phyloP scores from a whole-genome alignment of 768 basidiomycete genomes.

The Auricularia heimuer region DNA sequence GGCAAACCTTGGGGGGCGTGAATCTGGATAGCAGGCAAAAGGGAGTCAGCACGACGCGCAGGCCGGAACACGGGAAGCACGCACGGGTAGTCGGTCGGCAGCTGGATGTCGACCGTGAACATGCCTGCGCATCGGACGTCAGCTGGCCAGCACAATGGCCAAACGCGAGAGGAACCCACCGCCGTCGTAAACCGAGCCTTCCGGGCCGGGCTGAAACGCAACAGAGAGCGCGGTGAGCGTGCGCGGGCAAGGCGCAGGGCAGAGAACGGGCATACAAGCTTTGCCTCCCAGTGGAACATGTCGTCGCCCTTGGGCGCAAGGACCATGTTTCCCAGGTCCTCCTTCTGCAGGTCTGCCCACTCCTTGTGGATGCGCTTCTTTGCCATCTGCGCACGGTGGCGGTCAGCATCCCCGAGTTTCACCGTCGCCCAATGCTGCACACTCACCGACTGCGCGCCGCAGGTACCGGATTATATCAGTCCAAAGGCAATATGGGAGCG shows the following conservation, averaged over 20 bases:
- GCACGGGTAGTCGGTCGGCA: slow-evolving; percentile 74
- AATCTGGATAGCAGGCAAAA: slow-evolving; percentile 38
- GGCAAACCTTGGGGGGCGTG: slow-evolving; percentile 61
- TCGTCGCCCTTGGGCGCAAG: slow-evolving; percentile 52
- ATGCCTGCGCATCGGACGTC: slow-evolving; percentile 23
- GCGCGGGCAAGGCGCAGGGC: neutral
- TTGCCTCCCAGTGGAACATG: slow-evolving; percentile 64
- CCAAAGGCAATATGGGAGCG: neutral
- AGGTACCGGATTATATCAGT: neutral
- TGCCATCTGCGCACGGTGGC: slow-evolving; percentile 37
- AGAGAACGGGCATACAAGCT: slow-evolving; percentile 26
- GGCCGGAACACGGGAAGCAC: slow-evolving; percentile 13
- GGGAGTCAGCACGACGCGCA: neutral
- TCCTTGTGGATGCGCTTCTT: slow-evolving; percentile 79
- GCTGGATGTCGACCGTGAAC: slow-evolving; percentile 55
- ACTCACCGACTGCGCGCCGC: neutral
- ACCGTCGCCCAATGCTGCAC: neutral
- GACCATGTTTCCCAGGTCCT: slow-evolving; percentile 66
- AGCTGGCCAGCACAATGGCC: neutral
- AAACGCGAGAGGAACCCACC: slow-evolving; percentile 17
- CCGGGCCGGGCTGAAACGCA: slow-evolving; percentile 48
- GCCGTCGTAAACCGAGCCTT: slow-evolving; percentile 75
- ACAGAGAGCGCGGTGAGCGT: neutral
- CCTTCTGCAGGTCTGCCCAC: slow-evolving; percentile 69
- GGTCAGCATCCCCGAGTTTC: neutral